A percentile compares a stretch with the other conserved stretches of the same genome.
These are phyloP conservation scores for Zanthoxylum bungeanum DNA, from an alignment of 345 rosid species.

Conservation along the genomic window DNA sequence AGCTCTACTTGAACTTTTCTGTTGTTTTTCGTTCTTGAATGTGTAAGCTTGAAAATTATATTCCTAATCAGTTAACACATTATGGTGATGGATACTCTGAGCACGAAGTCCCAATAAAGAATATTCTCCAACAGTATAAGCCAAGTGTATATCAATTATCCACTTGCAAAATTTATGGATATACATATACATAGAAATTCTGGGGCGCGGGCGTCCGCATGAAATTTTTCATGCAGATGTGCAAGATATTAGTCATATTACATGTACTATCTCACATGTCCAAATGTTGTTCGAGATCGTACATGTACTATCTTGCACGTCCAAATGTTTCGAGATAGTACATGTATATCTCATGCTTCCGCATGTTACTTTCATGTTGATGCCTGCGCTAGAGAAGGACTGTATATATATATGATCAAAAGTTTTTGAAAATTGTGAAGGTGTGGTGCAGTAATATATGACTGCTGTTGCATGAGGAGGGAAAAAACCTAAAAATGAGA, in stretches of 20 bases:
- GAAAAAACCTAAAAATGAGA: background rate
- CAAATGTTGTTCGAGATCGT: too few species aligned
- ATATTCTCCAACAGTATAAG: background rate
- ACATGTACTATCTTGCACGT: too few species aligned
- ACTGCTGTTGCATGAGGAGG: background rate
- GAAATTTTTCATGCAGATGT: too few species aligned
- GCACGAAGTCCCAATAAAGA: background rate
- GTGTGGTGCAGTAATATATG: background rate
- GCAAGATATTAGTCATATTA: too few species aligned
- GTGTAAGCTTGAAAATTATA: background rate
- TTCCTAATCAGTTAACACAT: background rate
- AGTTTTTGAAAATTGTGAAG: background rate
- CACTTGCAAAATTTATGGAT: background rate
- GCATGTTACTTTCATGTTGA: too few species aligned
- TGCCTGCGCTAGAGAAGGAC: too few species aligned
- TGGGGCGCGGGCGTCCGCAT: too few species aligned
- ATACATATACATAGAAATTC: too few species aligned
- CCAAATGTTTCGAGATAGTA: too few species aligned
- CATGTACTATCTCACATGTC: too few species aligned
- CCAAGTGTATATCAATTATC: background rate
- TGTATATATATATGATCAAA: background rate
- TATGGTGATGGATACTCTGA: background rate
- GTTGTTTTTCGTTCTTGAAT: background rate
- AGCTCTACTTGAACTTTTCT: background rate
- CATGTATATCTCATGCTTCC: too few species aligned